Percentiles rank a stretch among this genome's conserved stretches.
Evolutionary conservation across 2,329 filamentous ascomycete genomes (phyloP).

Genomic region (Corinectria fuckeliana): DNA sequence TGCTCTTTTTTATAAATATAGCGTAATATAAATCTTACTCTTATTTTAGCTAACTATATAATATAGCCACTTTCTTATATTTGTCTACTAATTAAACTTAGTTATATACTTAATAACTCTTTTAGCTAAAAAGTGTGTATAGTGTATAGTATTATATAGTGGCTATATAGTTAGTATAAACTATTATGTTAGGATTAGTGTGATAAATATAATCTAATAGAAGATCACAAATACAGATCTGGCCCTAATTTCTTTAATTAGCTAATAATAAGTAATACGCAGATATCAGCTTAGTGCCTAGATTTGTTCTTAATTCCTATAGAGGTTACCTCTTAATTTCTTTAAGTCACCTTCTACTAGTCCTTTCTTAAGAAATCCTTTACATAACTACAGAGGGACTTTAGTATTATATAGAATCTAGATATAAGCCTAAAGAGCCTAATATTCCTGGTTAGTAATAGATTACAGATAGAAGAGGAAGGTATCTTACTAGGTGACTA

Average conservation of each 20-base stretch:
- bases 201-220: background rate
- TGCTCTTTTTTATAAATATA: no score
- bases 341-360: background rate
- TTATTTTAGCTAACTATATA: no score
- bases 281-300: no score
- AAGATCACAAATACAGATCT: background rate
- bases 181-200: background rate
- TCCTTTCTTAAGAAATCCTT: background rate
- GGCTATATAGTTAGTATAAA: background rate
- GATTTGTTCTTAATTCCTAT: background rate
- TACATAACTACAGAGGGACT: no score
- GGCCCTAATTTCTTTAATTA: background rate
- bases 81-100: background rate
- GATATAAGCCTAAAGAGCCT: background rate
- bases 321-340: background rate
- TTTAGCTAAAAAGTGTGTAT: background rate
- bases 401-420: background rate
- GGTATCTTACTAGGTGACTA: background rate
- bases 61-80: no score
- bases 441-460: background rate
- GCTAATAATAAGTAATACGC: background rate
- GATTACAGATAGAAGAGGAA: background rate
- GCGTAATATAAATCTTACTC: no score
- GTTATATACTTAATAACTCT: background rate
- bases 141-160: background rate